Evolutionary conservation across 2,329 filamentous ascomycete species (phyloP), one percentile per base, ranked within the genome.

Genomic region (Fusarium subtropicale): DNA sequence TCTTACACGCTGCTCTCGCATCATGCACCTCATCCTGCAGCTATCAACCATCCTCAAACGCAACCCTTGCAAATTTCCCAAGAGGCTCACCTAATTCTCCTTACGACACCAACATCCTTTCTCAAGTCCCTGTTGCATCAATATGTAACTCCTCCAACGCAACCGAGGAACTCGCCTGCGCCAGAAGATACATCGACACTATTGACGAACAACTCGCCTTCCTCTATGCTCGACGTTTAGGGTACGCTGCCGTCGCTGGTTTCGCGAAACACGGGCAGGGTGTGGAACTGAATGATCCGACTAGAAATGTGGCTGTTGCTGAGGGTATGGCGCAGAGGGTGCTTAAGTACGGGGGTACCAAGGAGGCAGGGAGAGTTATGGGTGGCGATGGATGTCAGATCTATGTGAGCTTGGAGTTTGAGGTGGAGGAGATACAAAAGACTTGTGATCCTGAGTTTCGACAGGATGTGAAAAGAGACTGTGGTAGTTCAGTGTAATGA

Each of bases 81-180:
- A 53, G 13, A 12, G 20, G 28, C 3, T 53, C 38, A 18, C 16
- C 26, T 22, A n/a, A 6, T 16, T 42, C 28, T 26, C 42, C 20
- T 13, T 48, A 56, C 15, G 42, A 48, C 13, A n/a, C 33, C 0
- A 56, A 47, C 2, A 38, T 38, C 83, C 84, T 2, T 82, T 83
- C 65, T 0, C 5, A 39, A 11, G 57, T 66, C 13, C 65, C 65
- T 2, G 53, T 67, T 1, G 58, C 62, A 15, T 11, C 56, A 16
- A 22, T 36, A 0, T 54, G 48, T 26, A 58, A 1, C 5, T 58
- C 39, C 12, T 5, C 33, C 7, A 52, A 58, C 3, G 42, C 52
- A 3, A 58, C 46, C 3, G 18, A 33, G 1, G 38, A 39, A 45
- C 59, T 16, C 26, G 46, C 45, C 1, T 71, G 67, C n/a, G 68